Evolutionary conservation across 148 eudicot species (phyloP).

Genomic region (Tetragonia tetragonoides): DNA sequence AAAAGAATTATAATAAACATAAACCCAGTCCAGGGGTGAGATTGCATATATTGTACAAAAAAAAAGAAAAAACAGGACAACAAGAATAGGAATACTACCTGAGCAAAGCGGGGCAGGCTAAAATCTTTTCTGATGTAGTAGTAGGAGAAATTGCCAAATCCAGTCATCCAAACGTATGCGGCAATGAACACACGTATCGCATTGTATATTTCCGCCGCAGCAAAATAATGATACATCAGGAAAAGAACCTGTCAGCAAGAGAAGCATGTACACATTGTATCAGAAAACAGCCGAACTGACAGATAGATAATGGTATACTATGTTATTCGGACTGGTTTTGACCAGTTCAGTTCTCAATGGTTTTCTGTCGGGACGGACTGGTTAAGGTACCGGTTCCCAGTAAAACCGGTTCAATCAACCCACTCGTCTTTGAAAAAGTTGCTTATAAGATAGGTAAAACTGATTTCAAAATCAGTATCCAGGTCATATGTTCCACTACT

Average conservation of each 20-base stretch:
- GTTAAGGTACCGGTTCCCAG: too few relatives aligned
- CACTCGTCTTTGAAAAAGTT: too few relatives aligned
- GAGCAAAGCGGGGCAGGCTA: conserved; percentile 82
- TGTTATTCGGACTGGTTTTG: too few relatives aligned
- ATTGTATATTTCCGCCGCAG: conserved; percentile 91
- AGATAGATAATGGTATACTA: neutral
- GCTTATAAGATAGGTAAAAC: neutral
- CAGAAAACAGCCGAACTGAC: conserved; percentile 11
- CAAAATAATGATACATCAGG: conserved; percentile 91
- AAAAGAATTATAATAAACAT: neutral
- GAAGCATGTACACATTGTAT: conserved; percentile 12
- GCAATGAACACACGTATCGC: conserved; percentile 96
- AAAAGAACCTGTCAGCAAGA: conserved; percentile 66
- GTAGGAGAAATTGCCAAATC: conserved; percentile 95
- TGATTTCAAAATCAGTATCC: neutral
- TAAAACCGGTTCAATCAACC: too few relatives aligned
- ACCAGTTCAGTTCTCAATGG: too few relatives aligned
- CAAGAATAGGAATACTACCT: conserved; percentile 39
- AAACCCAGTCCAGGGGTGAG: neutral
- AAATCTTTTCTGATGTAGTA: conserved; percentile 92
- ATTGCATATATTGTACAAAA: neutral
- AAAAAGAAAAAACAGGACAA: neutral
- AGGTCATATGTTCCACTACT: neutral
- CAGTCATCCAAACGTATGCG: conserved; percentile 99
- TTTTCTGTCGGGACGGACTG: too few relatives aligned